phyloP scores from a whole-genome alignment of 306 rosid genomes.

The Prunus dulcis region DNA sequence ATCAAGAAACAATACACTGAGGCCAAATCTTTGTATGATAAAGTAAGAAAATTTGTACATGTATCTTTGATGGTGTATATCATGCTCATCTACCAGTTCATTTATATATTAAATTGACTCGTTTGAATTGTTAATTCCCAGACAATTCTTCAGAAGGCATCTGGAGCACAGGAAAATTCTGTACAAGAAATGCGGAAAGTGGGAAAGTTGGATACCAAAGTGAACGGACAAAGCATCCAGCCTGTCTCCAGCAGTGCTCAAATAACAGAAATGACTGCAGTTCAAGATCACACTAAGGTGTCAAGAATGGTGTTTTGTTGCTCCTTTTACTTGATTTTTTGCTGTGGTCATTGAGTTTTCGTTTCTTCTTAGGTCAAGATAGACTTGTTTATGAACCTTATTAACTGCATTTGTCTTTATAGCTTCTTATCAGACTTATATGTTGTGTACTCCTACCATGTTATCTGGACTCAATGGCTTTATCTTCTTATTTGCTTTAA shows the following conservation, averaged over 20 bases:
- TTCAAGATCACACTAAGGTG: conserved; percentile 52
- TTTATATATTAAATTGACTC: neutral
- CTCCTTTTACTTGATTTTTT: neutral
- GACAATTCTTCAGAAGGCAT: conserved; percentile 56
- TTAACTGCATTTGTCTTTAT: neutral
- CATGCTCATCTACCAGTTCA: neutral
- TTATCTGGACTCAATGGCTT: neutral
- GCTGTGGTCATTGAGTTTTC: neutral
- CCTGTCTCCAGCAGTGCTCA: conserved; percentile 37
- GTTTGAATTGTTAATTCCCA: conserved; percentile 17
- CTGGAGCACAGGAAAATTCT: conserved; percentile 53
- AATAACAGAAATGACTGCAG: conserved; percentile 34
- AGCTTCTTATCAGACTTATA: neutral
- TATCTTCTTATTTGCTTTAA: neutral
- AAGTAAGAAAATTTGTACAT: conserved; percentile 43
- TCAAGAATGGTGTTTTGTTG: conserved; percentile 10
- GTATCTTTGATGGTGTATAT: neutral
- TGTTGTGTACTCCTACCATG: neutral
- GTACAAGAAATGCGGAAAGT: conserved; percentile 39
- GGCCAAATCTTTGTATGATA: conserved; percentile 70
- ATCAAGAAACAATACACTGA: conserved; percentile 84
- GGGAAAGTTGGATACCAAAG: conserved; percentile 41
- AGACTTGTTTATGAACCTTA: neutral
- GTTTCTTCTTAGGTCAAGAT: neutral
- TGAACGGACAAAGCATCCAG: conserved; percentile 36